These are phyloP conservation scores for Auxenochlorella pyrenoidosa DNA, from an alignment of 139 green algal genomes.

Conservation along the genomic window DNA sequence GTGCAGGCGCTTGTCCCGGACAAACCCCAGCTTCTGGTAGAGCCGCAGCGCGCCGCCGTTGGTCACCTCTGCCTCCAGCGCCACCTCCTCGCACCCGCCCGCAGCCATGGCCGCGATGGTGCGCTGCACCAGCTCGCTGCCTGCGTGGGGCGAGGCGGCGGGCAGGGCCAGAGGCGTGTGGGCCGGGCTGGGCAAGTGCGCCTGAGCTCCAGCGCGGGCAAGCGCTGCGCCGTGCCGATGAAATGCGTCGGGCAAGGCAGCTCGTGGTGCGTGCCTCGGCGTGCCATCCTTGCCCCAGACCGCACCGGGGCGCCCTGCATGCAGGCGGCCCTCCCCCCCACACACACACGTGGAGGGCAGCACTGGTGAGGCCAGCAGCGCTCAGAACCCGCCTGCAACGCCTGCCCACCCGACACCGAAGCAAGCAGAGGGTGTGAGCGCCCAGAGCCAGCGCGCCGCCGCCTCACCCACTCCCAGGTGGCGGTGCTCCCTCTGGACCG, in stretches of 20 bases:
- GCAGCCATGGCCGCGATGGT: conserved; percentile 78
- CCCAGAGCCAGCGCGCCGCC: too few relatives aligned
- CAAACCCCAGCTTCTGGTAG: conserved; percentile 96
- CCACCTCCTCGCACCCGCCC: conserved; percentile 83
- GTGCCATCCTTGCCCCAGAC: too few relatives aligned
- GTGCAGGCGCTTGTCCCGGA: conserved; percentile 94
- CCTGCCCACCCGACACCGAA: not conserved
- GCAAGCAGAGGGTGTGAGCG: too few relatives aligned
- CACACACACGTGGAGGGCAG: not conserved
- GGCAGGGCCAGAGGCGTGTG: not conserved
- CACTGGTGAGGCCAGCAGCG: not conserved
- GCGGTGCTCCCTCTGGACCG: conserved; percentile 90
- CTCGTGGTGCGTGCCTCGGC: too few relatives aligned
- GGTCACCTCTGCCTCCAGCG: conserved; percentile 95
- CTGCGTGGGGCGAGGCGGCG: conserved; percentile 44
- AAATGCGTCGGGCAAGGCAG: too few relatives aligned
- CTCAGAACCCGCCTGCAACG: not conserved
- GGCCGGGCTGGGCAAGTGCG: too few relatives aligned
- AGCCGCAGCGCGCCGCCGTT: conserved; percentile 93
- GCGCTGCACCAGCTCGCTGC: conserved; percentile 78
- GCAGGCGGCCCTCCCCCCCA: not conserved
- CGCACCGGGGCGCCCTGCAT: too few relatives aligned
- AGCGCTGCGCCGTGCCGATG: too few relatives aligned
- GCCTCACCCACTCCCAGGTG: conserved; percentile 81
- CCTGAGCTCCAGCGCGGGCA: too few relatives aligned